Evolutionary conservation across 208 protist species (phyloP), one percentile per base, ranked within the genome.

Genomic region (Acanthamoeba lugdunensis): DNA sequence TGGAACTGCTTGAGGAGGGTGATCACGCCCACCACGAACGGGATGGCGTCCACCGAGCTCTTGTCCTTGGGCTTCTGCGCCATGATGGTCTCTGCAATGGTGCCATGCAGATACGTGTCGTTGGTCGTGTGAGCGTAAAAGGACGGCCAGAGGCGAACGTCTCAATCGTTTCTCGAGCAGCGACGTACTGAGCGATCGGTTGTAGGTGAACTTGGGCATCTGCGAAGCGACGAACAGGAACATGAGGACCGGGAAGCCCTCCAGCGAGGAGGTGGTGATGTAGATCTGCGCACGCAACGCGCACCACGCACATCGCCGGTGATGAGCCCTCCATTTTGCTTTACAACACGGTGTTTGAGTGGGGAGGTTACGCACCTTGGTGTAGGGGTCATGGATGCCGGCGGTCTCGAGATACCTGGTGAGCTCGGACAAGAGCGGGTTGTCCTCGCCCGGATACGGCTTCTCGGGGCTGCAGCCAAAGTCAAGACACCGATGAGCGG

Each of bases 1-100:
- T 98, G 98, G 73, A 98, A 98, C 93, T 99, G 98, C 92, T 98
- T 98, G 6, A 99, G 95, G 28, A 99, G 45, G 4, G 97, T 97
- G 8, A 98, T 97, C 13, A 98, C 92, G 45, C 98, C 98, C 28
- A 98, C 95, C 61, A 97, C 95, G 63, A 99, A 97, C 63, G 97
- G 94, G 33, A 96, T 97, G 33, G 97, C 96, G 94, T 99, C 98
- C 7, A 98, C 94, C 18, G 90, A 41, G 77, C 97, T 97, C 52
- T 95, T 95, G 77, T 94, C 91, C 82, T 96, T 94, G 18, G 95
- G 89, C 0, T 95, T 81, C 14, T 96, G 96, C 4, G 11, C 25
- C 9, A 97, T 94, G 21, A 94, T 84, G 21, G 81, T 94, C 25
- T 90, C 82, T 94, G 56, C 45, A 88, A 48, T 11, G 45, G 45